These are phyloP conservation scores for Prunus davidiana DNA, from an alignment of 306 rosid species.

Conservation along the genomic window DNA sequence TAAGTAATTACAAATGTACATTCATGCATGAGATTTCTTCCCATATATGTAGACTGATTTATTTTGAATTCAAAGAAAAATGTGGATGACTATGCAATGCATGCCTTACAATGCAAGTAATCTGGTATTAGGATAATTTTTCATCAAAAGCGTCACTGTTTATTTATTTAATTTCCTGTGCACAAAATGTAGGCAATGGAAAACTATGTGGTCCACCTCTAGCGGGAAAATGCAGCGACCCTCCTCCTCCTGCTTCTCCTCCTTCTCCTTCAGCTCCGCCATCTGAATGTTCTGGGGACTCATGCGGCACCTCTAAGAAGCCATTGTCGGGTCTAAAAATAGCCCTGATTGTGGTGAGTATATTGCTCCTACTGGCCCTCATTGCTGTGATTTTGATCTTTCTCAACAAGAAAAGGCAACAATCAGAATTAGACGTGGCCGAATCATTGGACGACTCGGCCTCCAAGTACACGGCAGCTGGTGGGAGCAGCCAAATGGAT, in stretches of 20 bases:
- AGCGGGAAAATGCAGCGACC: constrained; percentile 23
- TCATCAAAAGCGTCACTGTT: not conserved
- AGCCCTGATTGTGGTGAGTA: constrained; percentile 24
- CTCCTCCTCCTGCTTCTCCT: constrained; percentile 1
- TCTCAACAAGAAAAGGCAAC: constrained; percentile 20
- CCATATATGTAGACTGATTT: not conserved
- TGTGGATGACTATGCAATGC: not conserved
- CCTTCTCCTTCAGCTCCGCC: not conserved
- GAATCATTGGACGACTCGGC: constrained; percentile 9
- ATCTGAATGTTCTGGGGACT: not conserved
- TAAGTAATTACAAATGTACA: not conserved
- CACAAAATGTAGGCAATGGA: constrained; percentile 40
- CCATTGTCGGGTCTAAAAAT: constrained; percentile 25
- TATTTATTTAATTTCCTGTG: not conserved
- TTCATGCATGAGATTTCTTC: not conserved
- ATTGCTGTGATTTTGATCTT: constrained; percentile 30
- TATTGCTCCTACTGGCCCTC: constrained; percentile 33
- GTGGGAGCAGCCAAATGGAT: constrained; percentile 2
- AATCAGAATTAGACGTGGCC: not conserved
- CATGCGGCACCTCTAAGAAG: not conserved
- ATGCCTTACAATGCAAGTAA: not conserved
- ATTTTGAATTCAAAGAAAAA: not conserved
- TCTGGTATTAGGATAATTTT: not conserved
- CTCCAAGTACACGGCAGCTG: constrained; percentile 1
- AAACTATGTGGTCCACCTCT: constrained; percentile 70